Percentiles rank a stretch among this genome's conserved stretches.
Conservation (phyloP, 148 eudicot species). For the Nyssa sinensis region DNA sequence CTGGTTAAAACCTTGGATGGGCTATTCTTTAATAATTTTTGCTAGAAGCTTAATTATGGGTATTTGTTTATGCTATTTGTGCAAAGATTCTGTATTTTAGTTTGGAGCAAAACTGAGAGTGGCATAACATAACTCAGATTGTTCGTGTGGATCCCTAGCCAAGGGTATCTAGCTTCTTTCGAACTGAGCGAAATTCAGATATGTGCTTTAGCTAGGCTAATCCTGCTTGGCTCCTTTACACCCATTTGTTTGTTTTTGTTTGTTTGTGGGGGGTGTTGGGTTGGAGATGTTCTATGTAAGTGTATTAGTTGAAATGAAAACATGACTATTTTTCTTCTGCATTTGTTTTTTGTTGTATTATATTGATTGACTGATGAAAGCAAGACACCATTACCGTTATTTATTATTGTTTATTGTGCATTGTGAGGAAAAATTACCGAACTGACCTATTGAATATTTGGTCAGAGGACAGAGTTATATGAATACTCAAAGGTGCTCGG, state of each 20-base stretch:
- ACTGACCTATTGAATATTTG: background rate
- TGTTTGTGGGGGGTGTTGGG: background rate
- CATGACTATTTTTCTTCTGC: too few relatives aligned
- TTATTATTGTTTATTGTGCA: background rate
- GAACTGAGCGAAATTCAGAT: background rate
- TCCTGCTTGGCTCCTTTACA: background rate
- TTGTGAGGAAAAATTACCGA: background rate
- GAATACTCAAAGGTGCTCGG: slow-evolving; percentile 88
- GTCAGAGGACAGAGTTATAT: slow-evolving; percentile 83
- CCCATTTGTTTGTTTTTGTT: too few relatives aligned
- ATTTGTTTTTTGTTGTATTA: too few relatives aligned
- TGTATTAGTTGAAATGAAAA: background rate
- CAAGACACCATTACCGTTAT: background rate
- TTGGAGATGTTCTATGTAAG: background rate
- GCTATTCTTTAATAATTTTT: too few relatives aligned
- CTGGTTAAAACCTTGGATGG: too few relatives aligned
- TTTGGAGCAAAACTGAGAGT: too few relatives aligned
- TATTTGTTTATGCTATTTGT: too few relatives aligned
- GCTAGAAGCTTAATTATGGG: too few relatives aligned
- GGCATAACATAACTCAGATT: too few relatives aligned
- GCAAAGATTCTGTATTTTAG: too few relatives aligned
- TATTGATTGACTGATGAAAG: background rate
- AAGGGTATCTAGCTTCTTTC: background rate
- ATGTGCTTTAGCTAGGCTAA: background rate
- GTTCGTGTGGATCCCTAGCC: background rate